Evolutionary conservation across 1,284 basidiomycete genomes (phyloP), one percentile per base, ranked within the genome.

Genomic region (Ceratobasidium sp.): DNA sequence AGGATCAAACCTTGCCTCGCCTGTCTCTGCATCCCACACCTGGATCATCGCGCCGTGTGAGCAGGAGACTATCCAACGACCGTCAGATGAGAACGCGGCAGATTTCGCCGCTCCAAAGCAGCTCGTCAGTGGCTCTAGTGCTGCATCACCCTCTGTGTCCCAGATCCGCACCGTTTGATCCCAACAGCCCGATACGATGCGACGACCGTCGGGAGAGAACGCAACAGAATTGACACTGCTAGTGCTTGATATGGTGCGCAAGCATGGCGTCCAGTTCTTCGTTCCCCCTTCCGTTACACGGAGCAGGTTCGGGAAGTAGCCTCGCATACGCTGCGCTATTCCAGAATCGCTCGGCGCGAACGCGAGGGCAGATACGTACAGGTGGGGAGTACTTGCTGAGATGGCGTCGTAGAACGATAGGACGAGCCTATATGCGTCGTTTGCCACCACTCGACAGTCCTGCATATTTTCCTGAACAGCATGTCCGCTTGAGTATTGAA

Each of bases 11-110:
- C 42, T 38, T 44, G 62, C 15, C 10, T 12, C 42, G 33, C 62
- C 70, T 77, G 42, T 54, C 62, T 28, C 40, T 48, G 66, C 54
- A 57, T 75, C 64, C 77, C 71, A 78, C 6, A 52, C 20, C 2
- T 20, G 50, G 6, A 17, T 20, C 28, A 5, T 28, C 20, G 3
- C 5, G 33, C 67, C 50, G 7, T 1, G 1, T 10, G 71, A 42
- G 38, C 56, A 23, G 13, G 56, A 65, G 13, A 61, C 46, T 13
- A 75, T 44, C 23, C 57, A 26, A 28, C n/a, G 38, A 12, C 56
- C 44, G 40, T 66, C 38, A 15, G 46, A 10, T 7, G 56, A 66
- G n/a, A 66, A 40, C n/a, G 33, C 54, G 7, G 28, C 71, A 15
- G 56, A 61, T 1, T 3, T 5, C 12, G 48, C 61, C 33, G 5